Evolutionary conservation across 23 red algal species (phyloP), one percentile per base, ranked within the genome.

Genomic region (Agarophyton chilense): DNA sequence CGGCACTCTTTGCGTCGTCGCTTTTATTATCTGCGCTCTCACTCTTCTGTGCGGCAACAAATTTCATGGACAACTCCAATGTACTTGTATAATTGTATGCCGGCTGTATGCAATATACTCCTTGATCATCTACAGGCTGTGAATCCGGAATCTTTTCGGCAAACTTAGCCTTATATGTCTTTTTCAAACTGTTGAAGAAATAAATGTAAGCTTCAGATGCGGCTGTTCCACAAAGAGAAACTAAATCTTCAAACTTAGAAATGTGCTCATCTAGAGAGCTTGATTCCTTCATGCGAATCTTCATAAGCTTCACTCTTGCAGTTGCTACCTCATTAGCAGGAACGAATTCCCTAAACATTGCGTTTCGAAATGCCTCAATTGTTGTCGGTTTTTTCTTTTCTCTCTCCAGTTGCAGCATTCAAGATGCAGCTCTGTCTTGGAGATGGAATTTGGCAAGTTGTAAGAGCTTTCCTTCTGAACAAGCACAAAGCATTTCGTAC

Each of bases 341-440:
- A 10, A 89, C 52, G 44, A 79, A 89, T 21, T 67, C 52, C 17
- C 4, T 76, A 14, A 65, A 46, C 66, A 79, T 89, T 29, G 22
- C 53, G 34, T 21, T 61, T 4, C 45, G 51, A 65, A 89, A 47
- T 51, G 60, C 72, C 78, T 77, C 85, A 50, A 89, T 0, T 64
- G 70, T 47, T 12, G 39, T 57, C 21, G 85, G 85, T 41, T 77
- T 89, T 19, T 19, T 46, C 0, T 77, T 61, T 21, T 53, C 58
- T 18, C 40, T 7, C 73, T 79, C 85, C 0, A 79, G 73, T 33
- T 53, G 33, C 38, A 52, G 78, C 29, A 89, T 65, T 52, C 85
- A 89, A 61, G 67, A 55, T 7, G 71, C 70, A 47, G 70, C 85
- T 19, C 70, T 29, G 49, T 89, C 72, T 64, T 77, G 50, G 32